Percentiles rank a stretch among this genome's conserved stretches.
Conservation (phyloP, 2,329 filamentous ascomycete species). For the Sclerotinia minor region DNA sequence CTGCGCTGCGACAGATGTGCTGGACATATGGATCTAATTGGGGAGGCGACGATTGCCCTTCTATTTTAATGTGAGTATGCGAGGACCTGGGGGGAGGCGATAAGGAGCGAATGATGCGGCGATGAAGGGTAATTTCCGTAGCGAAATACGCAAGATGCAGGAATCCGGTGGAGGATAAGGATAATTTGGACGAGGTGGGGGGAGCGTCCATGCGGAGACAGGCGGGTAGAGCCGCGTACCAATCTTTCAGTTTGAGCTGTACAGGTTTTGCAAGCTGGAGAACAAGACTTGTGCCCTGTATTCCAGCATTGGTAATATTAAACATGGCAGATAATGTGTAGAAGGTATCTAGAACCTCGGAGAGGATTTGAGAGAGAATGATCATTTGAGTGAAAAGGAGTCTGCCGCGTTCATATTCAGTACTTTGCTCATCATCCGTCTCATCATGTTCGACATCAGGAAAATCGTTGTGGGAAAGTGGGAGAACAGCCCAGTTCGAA, state of each 20-base stretch:
- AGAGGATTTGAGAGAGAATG: conserved; percentile 70
- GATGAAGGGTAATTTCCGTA: conserved; percentile 88
- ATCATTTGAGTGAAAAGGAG: conserved; percentile 75
- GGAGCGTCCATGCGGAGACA: conserved; percentile 65
- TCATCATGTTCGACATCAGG: conserved; percentile 70
- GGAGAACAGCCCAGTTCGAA: conserved; percentile 74
- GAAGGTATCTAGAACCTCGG: conserved; percentile 80
- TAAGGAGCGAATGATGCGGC: conserved; percentile 84
- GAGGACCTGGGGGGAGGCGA: conserved; percentile 49
- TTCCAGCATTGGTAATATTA: conserved; percentile 63
- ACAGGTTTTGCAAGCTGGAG: conserved; percentile 77
- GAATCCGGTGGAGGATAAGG: conserved; percentile 67
- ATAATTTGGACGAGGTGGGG: conserved; percentile 46
- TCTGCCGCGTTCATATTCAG: conserved; percentile 65
- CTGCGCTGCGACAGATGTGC: conserved; percentile 89
- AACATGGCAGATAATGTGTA: conserved; percentile 78
- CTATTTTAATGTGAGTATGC: conserved; percentile 43
- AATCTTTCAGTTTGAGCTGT: conserved; percentile 78
- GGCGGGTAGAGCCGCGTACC: conserved; percentile 68
- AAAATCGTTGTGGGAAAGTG: conserved; percentile 67
- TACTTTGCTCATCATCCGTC: conserved; percentile 58
- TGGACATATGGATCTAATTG: conserved; percentile 76
- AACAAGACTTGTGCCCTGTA: conserved; percentile 70
- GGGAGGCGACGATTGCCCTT: conserved; percentile 38
- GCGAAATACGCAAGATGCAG: conserved; percentile 92